Conservation (phyloP, 257 asterid species). For the Petunia axillaris region DNA sequence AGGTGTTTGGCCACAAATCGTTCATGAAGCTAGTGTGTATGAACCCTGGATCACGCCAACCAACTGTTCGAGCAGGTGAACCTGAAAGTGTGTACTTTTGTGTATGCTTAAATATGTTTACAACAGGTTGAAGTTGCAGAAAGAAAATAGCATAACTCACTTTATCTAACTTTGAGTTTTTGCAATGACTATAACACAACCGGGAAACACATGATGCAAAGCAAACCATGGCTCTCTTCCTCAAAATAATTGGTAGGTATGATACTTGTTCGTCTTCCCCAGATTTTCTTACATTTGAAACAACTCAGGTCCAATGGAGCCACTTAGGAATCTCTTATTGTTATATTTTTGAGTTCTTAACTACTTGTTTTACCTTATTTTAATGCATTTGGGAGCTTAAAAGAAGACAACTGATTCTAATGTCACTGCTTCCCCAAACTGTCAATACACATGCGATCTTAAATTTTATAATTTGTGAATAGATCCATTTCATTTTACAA, state of each 20-base stretch:
- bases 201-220: neutral
- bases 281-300: neutral
- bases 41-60: constrained; percentile 99
- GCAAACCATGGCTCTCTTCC: neutral
- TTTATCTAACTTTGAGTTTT: neutral
- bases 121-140: neutral
- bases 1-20: constrained; percentile 80
- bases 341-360: neutral
- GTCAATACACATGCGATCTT: neutral
- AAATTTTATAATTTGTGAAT: neutral
- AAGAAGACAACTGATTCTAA: neutral
- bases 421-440: neutral
- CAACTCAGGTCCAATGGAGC: neutral
- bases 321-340: neutral
- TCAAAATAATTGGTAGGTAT: neutral
- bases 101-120: neutral
- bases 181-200: constrained; percentile 16
- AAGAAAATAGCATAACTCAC: neutral
- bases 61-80: constrained; percentile 92
- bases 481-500: neutral
- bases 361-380: neutral
- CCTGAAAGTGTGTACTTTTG: constrained; percentile 42
- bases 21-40: constrained; percentile 88
- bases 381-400: neutral
- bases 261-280: neutral